Percentiles rank a stretch among this genome's conserved stretches.
These are phyloP conservation scores for Lathyrus aphaca DNA, from an alignment of 306 rosid genomes.

Conservation along the genomic window DNA sequence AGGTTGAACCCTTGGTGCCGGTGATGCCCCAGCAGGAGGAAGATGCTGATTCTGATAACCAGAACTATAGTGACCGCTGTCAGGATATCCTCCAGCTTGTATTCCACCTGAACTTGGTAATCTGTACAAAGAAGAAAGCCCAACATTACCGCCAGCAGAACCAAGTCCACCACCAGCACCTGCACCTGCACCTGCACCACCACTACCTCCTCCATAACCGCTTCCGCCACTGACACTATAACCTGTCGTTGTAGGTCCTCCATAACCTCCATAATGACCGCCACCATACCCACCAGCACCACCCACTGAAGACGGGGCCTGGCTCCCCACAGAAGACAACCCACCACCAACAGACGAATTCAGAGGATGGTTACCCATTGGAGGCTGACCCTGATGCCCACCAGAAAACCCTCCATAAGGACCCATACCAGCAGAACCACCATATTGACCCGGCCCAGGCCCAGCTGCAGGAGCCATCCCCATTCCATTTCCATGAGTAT, in stretches of 20 bases:
- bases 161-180: constrained; percentile 42
- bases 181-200: constrained; percentile 20
- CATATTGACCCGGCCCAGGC: constrained; percentile 62
- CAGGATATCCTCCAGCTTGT: constrained; percentile 78
- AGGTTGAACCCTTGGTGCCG: constrained; percentile 79
- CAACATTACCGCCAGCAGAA: constrained; percentile 40
- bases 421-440: constrained; percentile 63
- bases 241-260: constrained; percentile 47
- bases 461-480: constrained; percentile 41
- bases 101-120: constrained; percentile 72
- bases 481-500: constrained; percentile 51
- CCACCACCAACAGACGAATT: constrained; percentile 45
- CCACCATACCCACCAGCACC: constrained; percentile 68
- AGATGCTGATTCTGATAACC: constrained; percentile 81
- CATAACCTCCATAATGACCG: constrained; percentile 67
- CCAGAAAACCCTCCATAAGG: constrained; percentile 70
- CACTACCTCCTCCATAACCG: constrained; percentile 41
- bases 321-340: constrained; percentile 44
- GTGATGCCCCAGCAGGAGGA: constrained; percentile 74
- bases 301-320: constrained; percentile 56
- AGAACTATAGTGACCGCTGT: constrained; percentile 67
- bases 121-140: constrained; percentile 61
- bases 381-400: constrained; percentile 70
- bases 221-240: constrained; percentile 41
- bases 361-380: constrained; percentile 37